phyloP scores from a whole-genome alignment of 148 eudicot species.

The Rhododendron vialii region DNA sequence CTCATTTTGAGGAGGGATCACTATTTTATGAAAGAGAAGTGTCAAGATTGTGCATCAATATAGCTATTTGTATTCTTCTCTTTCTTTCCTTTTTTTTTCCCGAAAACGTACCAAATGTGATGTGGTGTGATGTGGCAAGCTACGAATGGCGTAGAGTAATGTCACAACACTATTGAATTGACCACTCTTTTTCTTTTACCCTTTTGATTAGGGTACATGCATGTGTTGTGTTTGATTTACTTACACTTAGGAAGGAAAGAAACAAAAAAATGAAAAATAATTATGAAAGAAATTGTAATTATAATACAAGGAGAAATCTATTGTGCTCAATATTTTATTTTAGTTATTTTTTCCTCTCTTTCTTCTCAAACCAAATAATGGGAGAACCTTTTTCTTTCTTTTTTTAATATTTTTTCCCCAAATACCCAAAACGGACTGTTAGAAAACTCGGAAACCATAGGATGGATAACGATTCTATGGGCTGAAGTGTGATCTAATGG shows the following conservation, averaged over 20 bases:
- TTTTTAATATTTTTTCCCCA: too few species aligned
- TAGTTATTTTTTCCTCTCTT: neutral
- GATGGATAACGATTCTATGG: neutral
- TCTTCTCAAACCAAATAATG: neutral
- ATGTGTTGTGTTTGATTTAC: neutral
- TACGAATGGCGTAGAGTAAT: neutral
- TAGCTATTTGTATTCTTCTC: neutral
- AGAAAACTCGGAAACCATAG: neutral
- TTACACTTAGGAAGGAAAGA: neutral
- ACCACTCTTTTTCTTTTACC: neutral
- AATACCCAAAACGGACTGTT: neutral
- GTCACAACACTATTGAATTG: neutral
- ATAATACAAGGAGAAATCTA: neutral
- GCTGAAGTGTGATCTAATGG: neutral
- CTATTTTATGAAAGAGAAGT: neutral
- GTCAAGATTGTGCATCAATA: neutral
- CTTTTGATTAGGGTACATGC: neutral
- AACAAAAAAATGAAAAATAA: neutral
- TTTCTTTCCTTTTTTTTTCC: neutral
- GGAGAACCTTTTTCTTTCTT: neutral
- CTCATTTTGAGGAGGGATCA: neutral
- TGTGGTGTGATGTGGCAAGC: neutral
- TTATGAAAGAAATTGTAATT: neutral
- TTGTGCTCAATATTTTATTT: neutral
- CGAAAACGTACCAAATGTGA: too few species aligned